Conservation (phyloP, 2,329 filamentous ascomycete species). For the Alternaria hordeiaustralica region DNA sequence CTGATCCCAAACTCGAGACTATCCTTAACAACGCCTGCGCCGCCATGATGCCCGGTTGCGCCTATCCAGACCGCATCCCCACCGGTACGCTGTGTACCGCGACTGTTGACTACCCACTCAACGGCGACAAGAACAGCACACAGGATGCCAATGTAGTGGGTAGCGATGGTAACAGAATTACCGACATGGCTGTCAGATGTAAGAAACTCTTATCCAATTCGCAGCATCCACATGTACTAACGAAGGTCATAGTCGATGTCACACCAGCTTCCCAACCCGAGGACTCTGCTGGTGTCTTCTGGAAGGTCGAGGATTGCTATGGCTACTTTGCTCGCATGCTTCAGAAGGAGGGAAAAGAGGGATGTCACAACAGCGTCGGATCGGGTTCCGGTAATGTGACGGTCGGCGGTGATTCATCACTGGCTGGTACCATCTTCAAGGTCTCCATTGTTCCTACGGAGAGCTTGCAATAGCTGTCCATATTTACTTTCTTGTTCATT, state of each 20-base stretch:
- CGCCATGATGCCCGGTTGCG: slow-evolving; percentile 37
- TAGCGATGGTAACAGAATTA: slow-evolving; percentile 20
- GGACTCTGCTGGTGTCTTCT: slow-evolving; percentile 25
- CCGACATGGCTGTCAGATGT: slow-evolving; percentile 29
- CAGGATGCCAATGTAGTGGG: slow-evolving; percentile 27
- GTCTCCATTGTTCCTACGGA: slow-evolving; percentile 20
- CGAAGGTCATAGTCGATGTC: slow-evolving; percentile 26
- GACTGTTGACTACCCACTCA: slow-evolving; percentile 25
- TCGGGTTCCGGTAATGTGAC: slow-evolving; percentile 30
- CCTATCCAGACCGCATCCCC: slow-evolving; percentile 24
- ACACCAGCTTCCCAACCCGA: slow-evolving; percentile 25
- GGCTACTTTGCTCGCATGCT: slow-evolving; percentile 37
- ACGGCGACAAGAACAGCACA: slow-evolving; percentile 21
- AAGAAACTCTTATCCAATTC: slow-evolving; percentile 3
- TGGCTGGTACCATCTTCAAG: slow-evolving; percentile 34
- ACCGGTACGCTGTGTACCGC: slow-evolving; percentile 23
- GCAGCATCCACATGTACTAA: slow-evolving; percentile 1
- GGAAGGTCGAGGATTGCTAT: slow-evolving; percentile 35
- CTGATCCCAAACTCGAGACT: slow-evolving; percentile 25
- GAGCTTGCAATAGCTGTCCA: not conserved
- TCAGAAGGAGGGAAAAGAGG: slow-evolving; percentile 20
- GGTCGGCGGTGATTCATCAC: slow-evolving; percentile 26
- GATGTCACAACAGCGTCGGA: slow-evolving; percentile 26
- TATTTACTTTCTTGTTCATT: not conserved
- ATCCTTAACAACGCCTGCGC: slow-evolving; percentile 36